These are phyloP conservation scores for Debaryomyces tyrocola DNA, from an alignment of 805 yeast genomes.

Conservation along the genomic window DNA sequence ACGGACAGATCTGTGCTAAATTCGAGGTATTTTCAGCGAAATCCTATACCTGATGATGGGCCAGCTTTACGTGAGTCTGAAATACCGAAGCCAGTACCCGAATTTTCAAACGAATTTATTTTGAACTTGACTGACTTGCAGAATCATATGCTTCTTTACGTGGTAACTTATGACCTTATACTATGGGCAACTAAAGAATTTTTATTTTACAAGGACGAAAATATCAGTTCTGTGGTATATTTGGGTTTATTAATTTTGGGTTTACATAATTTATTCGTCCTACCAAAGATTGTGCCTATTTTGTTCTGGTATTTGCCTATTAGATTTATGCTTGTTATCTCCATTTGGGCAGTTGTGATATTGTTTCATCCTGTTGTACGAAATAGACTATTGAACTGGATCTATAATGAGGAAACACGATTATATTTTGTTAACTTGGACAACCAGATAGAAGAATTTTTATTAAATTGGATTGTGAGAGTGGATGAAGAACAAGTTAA, in stretches of 20 bases:
- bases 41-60: conserved; percentile 47
- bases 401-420: conserved; percentile 68
- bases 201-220: conserved; percentile 64
- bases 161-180: conserved; percentile 58
- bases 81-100: conserved; percentile 71
- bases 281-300: conserved; percentile 28
- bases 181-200: conserved; percentile 51
- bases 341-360: conserved; percentile 50
- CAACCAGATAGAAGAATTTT: conserved; percentile 46
- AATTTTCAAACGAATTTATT: conserved; percentile 73
- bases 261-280: conserved; percentile 21
- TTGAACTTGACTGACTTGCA: conserved; percentile 82
- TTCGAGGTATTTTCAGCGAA: conserved; percentile 14
- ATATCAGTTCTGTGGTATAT: conserved; percentile 54
- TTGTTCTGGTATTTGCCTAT: conserved; percentile 27
- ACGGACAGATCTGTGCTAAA: conserved; percentile 46
- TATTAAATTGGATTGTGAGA: conserved; percentile 15
- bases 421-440: conserved; percentile 47
- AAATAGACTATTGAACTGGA: conserved; percentile 42
- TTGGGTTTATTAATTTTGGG: conserved; percentile 31
- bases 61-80: conserved; percentile 44
- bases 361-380: conserved; percentile 56
- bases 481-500: conserved; percentile 12
- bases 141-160: conserved; percentile 71
- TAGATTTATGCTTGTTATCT: conserved; percentile 31